Evolutionary conservation across 208 protist genomes (phyloP).

Genomic region (Trypanosoma rangeli): DNA sequence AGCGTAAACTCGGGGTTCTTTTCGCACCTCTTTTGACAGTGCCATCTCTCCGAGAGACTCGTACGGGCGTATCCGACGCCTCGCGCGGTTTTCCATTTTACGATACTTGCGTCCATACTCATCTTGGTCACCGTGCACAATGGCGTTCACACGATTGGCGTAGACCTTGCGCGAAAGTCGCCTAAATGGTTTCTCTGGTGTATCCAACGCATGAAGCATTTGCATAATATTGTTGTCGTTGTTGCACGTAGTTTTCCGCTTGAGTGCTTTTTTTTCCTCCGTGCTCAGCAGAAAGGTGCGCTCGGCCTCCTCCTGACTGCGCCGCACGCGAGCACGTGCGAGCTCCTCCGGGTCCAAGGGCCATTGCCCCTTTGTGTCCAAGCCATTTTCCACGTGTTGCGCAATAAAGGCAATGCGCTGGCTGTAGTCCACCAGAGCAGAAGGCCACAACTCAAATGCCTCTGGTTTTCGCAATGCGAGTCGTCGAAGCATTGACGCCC

Average conservation of each 20-base stretch:
- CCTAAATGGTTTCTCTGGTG: conserved; percentile 65
- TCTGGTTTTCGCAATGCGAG: conserved; percentile 82
- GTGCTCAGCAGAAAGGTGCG: conserved; percentile 61
- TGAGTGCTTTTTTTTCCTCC: conserved; percentile 45
- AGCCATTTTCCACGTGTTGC: conserved; percentile 84
- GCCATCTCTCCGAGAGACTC: conserved; percentile 72
- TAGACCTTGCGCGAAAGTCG: conserved; percentile 79
- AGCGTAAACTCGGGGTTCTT: conserved; percentile 58
- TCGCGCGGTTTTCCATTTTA: conserved; percentile 46
- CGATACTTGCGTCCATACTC: conserved; percentile 79
- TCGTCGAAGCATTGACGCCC: conserved; percentile 54
- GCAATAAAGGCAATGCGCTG: conserved; percentile 85
- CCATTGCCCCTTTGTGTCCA: conserved; percentile 81
- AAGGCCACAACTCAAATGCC: conserved; percentile 70
- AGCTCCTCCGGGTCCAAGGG: conserved; percentile 67
- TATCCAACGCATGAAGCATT: conserved; percentile 45
- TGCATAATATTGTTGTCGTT: conserved; percentile 49
- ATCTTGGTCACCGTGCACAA: conserved; percentile 87
- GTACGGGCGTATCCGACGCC: conserved; percentile 51
- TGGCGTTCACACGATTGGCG: conserved; percentile 84
- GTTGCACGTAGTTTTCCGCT: background rate
- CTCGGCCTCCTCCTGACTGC: conserved; percentile 55
- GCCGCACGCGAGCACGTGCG: conserved; percentile 47
- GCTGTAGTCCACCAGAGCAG: conserved; percentile 72
- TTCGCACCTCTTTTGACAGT: conserved; percentile 77